phyloP scores from a whole-genome alignment of 2,329 filamentous ascomycete genomes.

The Hymenoscyphus salicellus region DNA sequence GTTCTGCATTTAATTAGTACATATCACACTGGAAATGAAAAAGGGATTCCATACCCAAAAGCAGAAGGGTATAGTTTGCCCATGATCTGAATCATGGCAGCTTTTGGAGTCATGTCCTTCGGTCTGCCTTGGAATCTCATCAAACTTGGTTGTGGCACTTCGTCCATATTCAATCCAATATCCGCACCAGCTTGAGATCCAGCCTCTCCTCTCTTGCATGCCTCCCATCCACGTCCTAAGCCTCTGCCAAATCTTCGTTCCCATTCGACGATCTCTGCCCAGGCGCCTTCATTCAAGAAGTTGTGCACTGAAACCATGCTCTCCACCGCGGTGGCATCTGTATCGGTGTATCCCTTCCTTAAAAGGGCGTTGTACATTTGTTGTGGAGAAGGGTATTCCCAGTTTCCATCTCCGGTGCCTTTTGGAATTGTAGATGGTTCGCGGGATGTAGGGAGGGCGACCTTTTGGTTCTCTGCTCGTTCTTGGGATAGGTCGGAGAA shows the following conservation, averaged over 20 bases:
- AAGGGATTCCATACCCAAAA: conserved; percentile 60
- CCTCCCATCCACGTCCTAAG: conserved; percentile 66
- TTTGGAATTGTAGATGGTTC: conserved; percentile 90
- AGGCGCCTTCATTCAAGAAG: conserved; percentile 95
- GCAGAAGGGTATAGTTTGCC: conserved; percentile 75
- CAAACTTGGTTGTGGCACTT: conserved; percentile 64
- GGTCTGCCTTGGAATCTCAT: conserved; percentile 87
- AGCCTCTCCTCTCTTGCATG: conserved; percentile 71
- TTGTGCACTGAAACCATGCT: conserved; percentile 98
- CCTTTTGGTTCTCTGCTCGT: conserved; percentile 67
- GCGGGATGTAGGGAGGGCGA: conserved; percentile 73
- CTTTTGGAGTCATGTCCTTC: conserved; percentile 87
- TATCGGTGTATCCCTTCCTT: conserved; percentile 93
- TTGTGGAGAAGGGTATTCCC: conserved; percentile 97
- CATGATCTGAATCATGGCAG: conserved; percentile 75
- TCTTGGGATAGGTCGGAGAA: conserved; percentile 80
- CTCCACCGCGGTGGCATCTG: conserved; percentile 87
- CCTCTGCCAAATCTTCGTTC: conserved; percentile 81
- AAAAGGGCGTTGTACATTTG: conserved; percentile 99
- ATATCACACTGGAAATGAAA: conserved; percentile 12
- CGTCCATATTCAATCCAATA: conserved; percentile 51
- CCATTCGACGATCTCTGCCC: conserved; percentile 93
- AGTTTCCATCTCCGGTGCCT: conserved; percentile 72
- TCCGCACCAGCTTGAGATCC: conserved; percentile 47
- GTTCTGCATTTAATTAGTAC: conserved; percentile 48